A percentile compares a stretch with the other conserved stretches of the same genome.
Evolutionary conservation across 768 basidiomycete genomes (phyloP).

Genomic region (Leucosporidium creatinivorum): DNA sequence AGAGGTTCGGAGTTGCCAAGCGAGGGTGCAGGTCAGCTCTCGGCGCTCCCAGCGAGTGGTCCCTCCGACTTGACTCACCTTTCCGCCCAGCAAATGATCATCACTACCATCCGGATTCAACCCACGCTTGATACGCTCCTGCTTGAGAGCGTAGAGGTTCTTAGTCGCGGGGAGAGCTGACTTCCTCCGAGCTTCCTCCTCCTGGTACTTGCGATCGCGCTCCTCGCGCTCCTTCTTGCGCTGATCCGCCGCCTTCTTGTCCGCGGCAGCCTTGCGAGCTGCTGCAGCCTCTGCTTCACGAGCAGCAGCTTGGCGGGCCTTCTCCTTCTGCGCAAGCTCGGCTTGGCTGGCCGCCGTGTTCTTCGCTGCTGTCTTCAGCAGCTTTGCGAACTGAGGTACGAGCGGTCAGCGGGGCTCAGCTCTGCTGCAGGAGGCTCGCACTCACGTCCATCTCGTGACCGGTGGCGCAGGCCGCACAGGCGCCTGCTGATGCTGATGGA

Average conservation of each 20-base stretch:
- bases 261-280: constrained; percentile 9
- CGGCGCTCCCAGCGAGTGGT: neutral
- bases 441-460: constrained; percentile 18
- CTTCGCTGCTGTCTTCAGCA: constrained; percentile 8
- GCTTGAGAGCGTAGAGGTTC: constrained; percentile 26
- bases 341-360: constrained; percentile 14
- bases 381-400: constrained; percentile 6
- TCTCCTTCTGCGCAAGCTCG: constrained; percentile 11
- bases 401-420: neutral
- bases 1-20: too few species aligned
- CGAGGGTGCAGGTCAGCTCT: neutral
- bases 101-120: constrained; percentile 31
- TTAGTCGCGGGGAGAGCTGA: constrained; percentile 25
- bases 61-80: neutral
- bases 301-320: constrained; percentile 4
- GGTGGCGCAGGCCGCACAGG: too few species aligned
- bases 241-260: constrained; percentile 3
- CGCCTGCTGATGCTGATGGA: too few species aligned
- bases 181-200: neutral
- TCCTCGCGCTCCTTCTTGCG: constrained; percentile 19
- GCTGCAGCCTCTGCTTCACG: neutral
- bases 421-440: neutral
- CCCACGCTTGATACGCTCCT: constrained; percentile 26
- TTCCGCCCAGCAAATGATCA: constrained; percentile 13
- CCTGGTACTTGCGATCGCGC: constrained; percentile 4